Evolutionary conservation across 768 basidiomycete genomes (phyloP), one percentile per base, ranked within the genome.

Genomic region (Cystofilobasidium macerans): DNA sequence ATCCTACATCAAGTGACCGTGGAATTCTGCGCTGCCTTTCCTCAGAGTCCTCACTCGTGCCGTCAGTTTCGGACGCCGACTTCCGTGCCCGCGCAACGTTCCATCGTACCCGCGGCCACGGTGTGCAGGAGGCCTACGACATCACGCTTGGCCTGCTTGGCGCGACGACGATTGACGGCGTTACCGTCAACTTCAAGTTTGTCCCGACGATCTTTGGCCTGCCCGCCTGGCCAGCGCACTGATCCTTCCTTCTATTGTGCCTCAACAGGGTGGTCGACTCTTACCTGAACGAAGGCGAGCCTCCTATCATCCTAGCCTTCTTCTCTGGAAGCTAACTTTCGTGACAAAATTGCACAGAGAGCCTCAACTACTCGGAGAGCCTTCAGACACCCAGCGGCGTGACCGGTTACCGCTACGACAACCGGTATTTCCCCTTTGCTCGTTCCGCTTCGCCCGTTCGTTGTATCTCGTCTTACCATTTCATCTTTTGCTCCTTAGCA

Each of bases 321-420:
- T 63, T 63, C 47, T n/a, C n/a, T n/a, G n/a, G n/a, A n/a, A n/a
- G n/a, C n/a, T n/a, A n/a, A n/a, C n/a, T n/a, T n/a, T n/a, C n/a
- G n/a, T n/a, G n/a, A n/a, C n/a, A n/a, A n/a, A n/a, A n/a, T n/a
- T n/a, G n/a, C n/a, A n/a, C n/a, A n/a, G 67, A 68, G 57, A 58
- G 42, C 16, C 54, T 36, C 61, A 68, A 68, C 61, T 68, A 68
- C 61, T 36, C 30, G 18, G 67, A 68, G 57, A 32, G 36, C 7
- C 47, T 68, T 9, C 42, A 36, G 30, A 36, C 36, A 20, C n/a
- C 48, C 11, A 38, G 60, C 32, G 30, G 43, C 24, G 35, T 57
- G 8, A 64, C 63, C 5, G 67, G 61, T 11, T 63, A 63, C 53
- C 61, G 67, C 24, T 68, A 68, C 57, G 32, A 47, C 33, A 68